These are phyloP conservation scores for Arabis hirsuta DNA, from an alignment of 345 rosid species.

Conservation along the genomic window DNA sequence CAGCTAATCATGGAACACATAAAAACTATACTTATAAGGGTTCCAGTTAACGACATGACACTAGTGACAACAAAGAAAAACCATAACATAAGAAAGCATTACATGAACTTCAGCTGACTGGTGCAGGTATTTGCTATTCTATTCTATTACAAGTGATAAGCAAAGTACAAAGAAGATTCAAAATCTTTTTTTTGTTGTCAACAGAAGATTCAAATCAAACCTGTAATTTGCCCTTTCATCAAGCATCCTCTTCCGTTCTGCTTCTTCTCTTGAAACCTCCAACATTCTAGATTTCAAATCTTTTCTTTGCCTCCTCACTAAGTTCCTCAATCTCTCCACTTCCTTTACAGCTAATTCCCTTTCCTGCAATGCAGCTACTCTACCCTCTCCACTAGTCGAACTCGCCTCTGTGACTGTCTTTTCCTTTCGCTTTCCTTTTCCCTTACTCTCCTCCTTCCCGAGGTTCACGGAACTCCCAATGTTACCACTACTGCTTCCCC, in stretches of 20 bases:
- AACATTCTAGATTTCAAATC: conserved; percentile 86
- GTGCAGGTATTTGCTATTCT: conserved; percentile 1
- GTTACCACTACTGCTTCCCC: conserved; percentile 48
- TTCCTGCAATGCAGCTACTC: conserved; percentile 74
- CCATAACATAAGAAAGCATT: neutral
- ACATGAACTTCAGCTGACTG: neutral
- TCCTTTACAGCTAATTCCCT: conserved; percentile 75
- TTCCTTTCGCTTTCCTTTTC: conserved; percentile 65
- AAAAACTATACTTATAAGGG: neutral
- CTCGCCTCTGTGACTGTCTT: conserved; percentile 46
- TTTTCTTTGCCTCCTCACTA: conserved; percentile 79
- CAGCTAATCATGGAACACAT: conserved; percentile 2
- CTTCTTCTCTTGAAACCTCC: conserved; percentile 92
- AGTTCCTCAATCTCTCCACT: conserved; percentile 77
- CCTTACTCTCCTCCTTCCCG: conserved; percentile 60
- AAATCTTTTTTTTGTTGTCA: too few relatives aligned
- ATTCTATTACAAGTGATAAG: neutral
- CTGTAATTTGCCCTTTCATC: conserved; percentile 87
- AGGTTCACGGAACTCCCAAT: conserved; percentile 42
- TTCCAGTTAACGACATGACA: conserved; percentile 9
- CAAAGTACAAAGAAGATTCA: neutral
- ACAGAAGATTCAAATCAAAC: conserved; percentile 39
- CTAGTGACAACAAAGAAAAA: neutral
- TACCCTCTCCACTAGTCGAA: conserved; percentile 52
- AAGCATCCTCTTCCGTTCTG: conserved; percentile 92